Conservation (phyloP, 176 grass and related monocot genomes). For the Oryza nivara region DNA sequence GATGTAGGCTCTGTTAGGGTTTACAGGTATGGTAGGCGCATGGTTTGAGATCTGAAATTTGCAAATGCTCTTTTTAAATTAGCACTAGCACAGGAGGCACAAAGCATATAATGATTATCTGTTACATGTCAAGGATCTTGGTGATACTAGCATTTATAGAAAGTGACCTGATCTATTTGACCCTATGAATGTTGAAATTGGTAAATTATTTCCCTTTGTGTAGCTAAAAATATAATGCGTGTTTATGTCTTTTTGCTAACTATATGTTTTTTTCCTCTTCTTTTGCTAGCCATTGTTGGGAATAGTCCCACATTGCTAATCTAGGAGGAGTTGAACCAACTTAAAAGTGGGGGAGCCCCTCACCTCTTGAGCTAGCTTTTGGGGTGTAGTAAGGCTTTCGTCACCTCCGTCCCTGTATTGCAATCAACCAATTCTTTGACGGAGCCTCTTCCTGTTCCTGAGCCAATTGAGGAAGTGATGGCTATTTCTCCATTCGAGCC, state of each 20-base stretch:
- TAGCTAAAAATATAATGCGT: background rate
- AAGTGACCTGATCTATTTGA: background rate
- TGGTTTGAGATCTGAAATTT: conserved; percentile 5
- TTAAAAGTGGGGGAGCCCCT: too few relatives aligned
- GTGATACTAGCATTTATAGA: background rate
- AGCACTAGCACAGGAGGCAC: background rate
- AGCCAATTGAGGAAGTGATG: too few relatives aligned
- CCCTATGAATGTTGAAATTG: background rate
- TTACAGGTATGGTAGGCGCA: background rate
- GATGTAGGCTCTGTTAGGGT: background rate
- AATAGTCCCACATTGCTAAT: too few relatives aligned
- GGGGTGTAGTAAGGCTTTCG: too few relatives aligned
- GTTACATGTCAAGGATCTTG: background rate
- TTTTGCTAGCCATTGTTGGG: too few relatives aligned
- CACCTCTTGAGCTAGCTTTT: too few relatives aligned
- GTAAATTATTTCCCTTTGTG: background rate
- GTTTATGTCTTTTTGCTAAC: background rate
- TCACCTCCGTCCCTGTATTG: too few relatives aligned
- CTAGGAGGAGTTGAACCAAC: too few relatives aligned
- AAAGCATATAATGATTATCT: background rate
- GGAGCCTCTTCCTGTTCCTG: too few relatives aligned
- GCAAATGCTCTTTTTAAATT: background rate
- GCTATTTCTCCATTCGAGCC: too few relatives aligned
- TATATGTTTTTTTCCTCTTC: background rate
- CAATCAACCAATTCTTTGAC: too few relatives aligned